These are phyloP conservation scores for Arabidopsis suecica DNA, from an alignment of 345 rosid species.

Conservation along the genomic window DNA sequence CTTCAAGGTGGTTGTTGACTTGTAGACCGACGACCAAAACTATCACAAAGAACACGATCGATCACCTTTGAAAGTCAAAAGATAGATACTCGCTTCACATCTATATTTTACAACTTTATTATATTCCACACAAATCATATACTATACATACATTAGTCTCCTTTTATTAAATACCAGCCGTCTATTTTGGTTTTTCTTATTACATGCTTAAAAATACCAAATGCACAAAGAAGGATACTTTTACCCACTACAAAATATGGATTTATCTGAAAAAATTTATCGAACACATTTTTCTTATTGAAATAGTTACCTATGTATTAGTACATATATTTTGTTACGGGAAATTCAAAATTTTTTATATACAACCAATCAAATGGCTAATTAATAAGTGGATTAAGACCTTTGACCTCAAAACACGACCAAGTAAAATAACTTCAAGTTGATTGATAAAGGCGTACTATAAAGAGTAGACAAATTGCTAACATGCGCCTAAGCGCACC, in stretches of 20 bases:
- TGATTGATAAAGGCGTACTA: neutral
- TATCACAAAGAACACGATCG: slow-evolving; percentile 36
- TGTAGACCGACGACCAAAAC: slow-evolving; percentile 34
- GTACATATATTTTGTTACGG: no score
- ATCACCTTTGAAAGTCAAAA: slow-evolving; percentile 23
- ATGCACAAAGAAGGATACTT: neutral
- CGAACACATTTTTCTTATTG: neutral
- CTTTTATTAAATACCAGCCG: neutral
- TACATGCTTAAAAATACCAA: neutral
- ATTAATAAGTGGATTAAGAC: slow-evolving; percentile 24
- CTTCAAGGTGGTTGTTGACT: slow-evolving; percentile 41
- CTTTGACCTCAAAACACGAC: slow-evolving; percentile 15
- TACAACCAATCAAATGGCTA: slow-evolving; percentile 4
- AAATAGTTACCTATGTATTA: no score
- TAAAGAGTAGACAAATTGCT: slow-evolving; percentile 4
- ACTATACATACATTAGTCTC: neutral
- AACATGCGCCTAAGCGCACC: slow-evolving; percentile 38
- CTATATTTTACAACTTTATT: slow-evolving; percentile 1
- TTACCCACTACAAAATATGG: neutral
- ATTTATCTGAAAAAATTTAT: neutral
- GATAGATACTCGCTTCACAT: slow-evolving; percentile 22
- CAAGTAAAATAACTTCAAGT: slow-evolving; percentile 17
- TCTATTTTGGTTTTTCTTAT: neutral
- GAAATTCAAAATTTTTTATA: neutral
- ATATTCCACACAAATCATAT: slow-evolving; percentile 14